Conservation (phyloP, 768 basidiomycete species). For the Albatrellus ellisii region DNA sequence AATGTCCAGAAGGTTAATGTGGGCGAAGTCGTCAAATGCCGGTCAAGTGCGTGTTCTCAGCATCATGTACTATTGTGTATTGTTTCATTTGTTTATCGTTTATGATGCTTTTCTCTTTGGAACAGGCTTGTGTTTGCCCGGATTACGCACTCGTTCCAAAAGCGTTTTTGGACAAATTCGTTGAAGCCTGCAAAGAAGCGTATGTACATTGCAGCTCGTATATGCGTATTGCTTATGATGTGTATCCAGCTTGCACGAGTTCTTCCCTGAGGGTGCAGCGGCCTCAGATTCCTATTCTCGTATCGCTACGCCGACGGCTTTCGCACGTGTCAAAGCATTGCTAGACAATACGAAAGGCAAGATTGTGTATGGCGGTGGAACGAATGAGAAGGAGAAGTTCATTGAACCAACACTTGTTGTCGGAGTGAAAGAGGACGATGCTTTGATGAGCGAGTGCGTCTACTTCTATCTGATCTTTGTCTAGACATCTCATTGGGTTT, state of each 20-base stretch:
- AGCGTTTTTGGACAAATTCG: conserved; percentile 24
- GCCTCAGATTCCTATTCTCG: conserved; percentile 33
- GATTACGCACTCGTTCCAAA: conserved; percentile 38
- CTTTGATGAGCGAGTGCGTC: conserved; percentile 64
- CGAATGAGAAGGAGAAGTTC: conserved; percentile 41
- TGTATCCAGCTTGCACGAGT: conserved; percentile 33
- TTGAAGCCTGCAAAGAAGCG: conserved; percentile 29
- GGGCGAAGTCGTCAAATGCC: conserved; percentile 68
- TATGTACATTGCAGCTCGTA: conserved; percentile 16
- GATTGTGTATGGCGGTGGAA: conserved; percentile 50
- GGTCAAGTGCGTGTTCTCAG: conserved; percentile 28
- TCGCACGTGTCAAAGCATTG: conserved; percentile 43
- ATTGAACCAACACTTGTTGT: conserved; percentile 66
- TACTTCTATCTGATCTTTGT: neutral
- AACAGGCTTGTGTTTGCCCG: conserved; percentile 56
- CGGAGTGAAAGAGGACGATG: conserved; percentile 48
- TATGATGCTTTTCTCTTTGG: neutral
- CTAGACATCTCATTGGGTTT: neutral
- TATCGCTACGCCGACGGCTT: conserved; percentile 40
- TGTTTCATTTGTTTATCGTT: neutral
- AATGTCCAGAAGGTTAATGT: conserved; percentile 60
- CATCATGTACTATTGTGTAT: neutral
- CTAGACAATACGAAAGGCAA: conserved; percentile 56
- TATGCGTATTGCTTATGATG: neutral
- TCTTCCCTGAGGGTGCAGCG: conserved; percentile 38